Evolutionary conservation across 305 asterid species (phyloP).

Genomic region (Solanum hybrid): DNA sequence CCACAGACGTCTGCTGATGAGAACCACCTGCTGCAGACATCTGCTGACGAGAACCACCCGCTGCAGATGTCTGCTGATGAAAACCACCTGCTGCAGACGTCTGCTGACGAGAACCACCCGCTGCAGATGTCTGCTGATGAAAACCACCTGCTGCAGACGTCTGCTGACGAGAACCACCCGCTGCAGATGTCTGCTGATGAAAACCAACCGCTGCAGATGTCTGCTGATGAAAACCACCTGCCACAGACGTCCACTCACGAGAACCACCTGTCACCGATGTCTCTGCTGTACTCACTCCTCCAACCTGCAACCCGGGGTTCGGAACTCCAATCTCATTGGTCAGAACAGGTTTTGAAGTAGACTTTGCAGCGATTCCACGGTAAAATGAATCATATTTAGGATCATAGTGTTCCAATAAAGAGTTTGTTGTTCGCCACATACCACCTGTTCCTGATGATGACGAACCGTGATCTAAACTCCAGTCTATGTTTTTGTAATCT

Average conservation of each 20-base stretch:
- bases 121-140: conserved; percentile 3
- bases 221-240: not conserved
- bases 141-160: conserved; percentile 23
- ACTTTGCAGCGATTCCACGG: conserved; percentile 22
- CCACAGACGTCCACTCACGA: not conserved
- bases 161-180: conserved; percentile 13
- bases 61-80: conserved; percentile 24
- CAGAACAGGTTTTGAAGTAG: conserved; percentile 29
- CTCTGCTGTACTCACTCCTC: conserved; percentile 22
- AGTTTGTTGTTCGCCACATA: conserved; percentile 29
- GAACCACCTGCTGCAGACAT: conserved; percentile 22
- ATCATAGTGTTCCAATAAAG: conserved; percentile 20
- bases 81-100: conserved; percentile 31
- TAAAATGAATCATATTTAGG: conserved; percentile 30
- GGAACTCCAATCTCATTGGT: conserved; percentile 25
- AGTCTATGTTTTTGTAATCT: conserved; percentile 66
- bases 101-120: conserved; percentile 32
- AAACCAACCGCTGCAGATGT: conserved; percentile 7
- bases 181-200: not conserved
- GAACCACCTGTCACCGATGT: not conserved
- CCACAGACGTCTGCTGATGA: conserved; percentile 28
- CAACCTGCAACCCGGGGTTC: conserved; percentile 28
- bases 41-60: conserved; percentile 19
- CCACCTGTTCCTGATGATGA: conserved; percentile 25
- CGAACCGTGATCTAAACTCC: conserved; percentile 66